Evolutionary conservation across 2,329 filamentous ascomycete genomes (phyloP).

Genomic region (Colletotrichum karsti): DNA sequence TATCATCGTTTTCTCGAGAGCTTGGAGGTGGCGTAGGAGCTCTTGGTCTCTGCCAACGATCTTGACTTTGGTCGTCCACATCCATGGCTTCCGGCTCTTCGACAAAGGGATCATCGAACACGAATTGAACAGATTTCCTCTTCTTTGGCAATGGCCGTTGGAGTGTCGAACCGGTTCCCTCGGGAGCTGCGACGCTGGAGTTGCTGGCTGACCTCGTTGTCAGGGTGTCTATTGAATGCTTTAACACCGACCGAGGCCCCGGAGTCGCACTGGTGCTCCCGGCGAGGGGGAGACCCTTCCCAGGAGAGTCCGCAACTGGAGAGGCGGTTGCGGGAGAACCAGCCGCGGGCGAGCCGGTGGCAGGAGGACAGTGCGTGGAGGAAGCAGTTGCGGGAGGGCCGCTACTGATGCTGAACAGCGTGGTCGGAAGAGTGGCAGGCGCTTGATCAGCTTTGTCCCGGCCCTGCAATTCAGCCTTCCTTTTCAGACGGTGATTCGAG

Average conservation of each 20-base stretch:
- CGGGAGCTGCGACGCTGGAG: constrained; percentile 2
- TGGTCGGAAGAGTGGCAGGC: constrained; percentile 35
- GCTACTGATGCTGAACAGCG: constrained; percentile 38
- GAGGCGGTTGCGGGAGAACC: too few relatives aligned
- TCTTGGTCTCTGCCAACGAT: too few relatives aligned
- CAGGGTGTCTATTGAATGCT: neutral
- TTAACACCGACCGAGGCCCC: constrained; percentile 8
- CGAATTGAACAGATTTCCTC: constrained; percentile 39
- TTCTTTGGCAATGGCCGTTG: constrained; percentile 28
- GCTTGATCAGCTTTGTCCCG: constrained; percentile 53
- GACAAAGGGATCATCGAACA: constrained; percentile 35
- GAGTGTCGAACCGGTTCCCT: neutral
- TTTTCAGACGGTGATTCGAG: constrained; percentile 42
- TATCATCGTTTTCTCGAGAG: neutral
- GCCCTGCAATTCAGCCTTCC: constrained; percentile 50
- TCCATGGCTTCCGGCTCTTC: constrained; percentile 33
- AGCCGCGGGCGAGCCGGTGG: too few relatives aligned
- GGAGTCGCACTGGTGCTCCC: neutral
- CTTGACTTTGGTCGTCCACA: neutral
- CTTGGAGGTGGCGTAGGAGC: constrained; percentile 1
- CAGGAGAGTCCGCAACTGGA: too few relatives aligned
- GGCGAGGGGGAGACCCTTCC: neutral
- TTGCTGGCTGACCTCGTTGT: constrained; percentile 4
- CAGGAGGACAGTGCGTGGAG: neutral
- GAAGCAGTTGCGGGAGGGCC: constrained; percentile 21